These are phyloP conservation scores for Pseudozyma tsukubaensis DNA, from an alignment of 1,284 basidiomycete species.

Conservation along the genomic window DNA sequence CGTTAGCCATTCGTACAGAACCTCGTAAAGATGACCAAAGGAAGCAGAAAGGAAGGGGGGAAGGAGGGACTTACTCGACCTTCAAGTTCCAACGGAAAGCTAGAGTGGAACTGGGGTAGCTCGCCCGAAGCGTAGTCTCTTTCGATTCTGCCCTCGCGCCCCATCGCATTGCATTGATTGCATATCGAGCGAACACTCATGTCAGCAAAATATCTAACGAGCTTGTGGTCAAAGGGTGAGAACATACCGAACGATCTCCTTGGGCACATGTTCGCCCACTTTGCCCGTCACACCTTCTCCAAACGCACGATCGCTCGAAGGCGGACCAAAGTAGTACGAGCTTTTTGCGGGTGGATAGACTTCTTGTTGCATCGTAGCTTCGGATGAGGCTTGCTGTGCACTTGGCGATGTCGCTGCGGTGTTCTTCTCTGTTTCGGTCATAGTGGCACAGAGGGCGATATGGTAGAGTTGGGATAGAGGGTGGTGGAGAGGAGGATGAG, in stretches of 20 bases:
- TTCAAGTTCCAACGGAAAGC: constrained; percentile 84
- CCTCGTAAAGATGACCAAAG: not conserved
- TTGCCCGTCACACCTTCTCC: constrained; percentile 81
- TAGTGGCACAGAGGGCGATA: not conserved
- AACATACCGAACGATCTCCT: constrained; percentile 76
- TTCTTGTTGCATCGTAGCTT: not conserved
- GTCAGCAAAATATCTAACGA: not conserved
- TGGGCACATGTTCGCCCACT: constrained; percentile 83
- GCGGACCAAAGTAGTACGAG: constrained; percentile 59
- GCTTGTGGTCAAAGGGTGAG: not conserved
- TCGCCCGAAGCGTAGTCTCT: constrained; percentile 84
- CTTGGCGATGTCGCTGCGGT: not conserved
- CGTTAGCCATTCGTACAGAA: not conserved
- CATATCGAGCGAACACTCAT: not conserved
- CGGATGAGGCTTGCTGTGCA: not conserved
- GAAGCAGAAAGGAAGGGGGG: not conserved
- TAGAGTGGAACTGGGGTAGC: constrained; percentile 79
- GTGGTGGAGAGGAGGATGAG: not conserved
- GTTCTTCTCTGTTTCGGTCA: not conserved
- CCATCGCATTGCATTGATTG: too few species aligned
- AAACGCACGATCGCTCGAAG: constrained; percentile 74
- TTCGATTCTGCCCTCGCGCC: constrained; percentile 73
- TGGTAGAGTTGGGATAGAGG: not conserved
- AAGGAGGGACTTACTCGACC: constrained; percentile 74
- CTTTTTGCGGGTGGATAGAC: constrained; percentile 19